Conservation (phyloP, 2,329 filamentous ascomycete genomes). For the Chrysosporium keratinophilum region DNA sequence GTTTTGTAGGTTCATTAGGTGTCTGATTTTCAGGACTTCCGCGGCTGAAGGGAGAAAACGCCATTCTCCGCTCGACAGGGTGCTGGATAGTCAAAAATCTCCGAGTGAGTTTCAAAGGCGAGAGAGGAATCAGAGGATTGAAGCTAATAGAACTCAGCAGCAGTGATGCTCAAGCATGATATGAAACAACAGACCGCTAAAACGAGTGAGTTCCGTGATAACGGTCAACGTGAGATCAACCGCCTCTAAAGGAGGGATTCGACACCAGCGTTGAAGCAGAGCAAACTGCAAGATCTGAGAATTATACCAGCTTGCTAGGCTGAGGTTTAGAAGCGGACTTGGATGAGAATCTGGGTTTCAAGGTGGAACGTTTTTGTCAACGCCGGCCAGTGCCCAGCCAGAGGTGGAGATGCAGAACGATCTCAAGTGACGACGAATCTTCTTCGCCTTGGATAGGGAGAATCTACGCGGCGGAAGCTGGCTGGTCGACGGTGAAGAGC, state of each 20-base stretch:
- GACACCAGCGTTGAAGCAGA: background rate
- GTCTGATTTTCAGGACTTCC: background rate
- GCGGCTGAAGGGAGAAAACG: background rate
- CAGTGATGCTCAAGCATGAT: background rate
- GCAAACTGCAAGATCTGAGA: background rate
- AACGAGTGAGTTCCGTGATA: too few relatives aligned
- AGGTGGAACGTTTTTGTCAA: background rate
- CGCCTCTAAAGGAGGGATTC: background rate
- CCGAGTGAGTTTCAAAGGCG: background rate
- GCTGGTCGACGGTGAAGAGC: background rate
- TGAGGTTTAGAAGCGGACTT: background rate
- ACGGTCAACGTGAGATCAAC: background rate
- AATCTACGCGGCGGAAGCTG: background rate
- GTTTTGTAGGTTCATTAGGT: background rate
- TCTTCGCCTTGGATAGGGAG: background rate
- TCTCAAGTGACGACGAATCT: background rate
- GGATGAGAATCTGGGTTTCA: background rate
- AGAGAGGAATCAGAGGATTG: too few relatives aligned
- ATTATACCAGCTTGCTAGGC: background rate
- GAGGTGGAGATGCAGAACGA: background rate
- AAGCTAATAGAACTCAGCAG: background rate
- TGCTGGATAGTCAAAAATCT: background rate
- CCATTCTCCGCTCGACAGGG: background rate
- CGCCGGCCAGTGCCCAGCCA: background rate
- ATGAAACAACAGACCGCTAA: background rate